phyloP scores from a whole-genome alignment of 257 asterid genomes.

The Fraxinus pennsylvanica region DNA sequence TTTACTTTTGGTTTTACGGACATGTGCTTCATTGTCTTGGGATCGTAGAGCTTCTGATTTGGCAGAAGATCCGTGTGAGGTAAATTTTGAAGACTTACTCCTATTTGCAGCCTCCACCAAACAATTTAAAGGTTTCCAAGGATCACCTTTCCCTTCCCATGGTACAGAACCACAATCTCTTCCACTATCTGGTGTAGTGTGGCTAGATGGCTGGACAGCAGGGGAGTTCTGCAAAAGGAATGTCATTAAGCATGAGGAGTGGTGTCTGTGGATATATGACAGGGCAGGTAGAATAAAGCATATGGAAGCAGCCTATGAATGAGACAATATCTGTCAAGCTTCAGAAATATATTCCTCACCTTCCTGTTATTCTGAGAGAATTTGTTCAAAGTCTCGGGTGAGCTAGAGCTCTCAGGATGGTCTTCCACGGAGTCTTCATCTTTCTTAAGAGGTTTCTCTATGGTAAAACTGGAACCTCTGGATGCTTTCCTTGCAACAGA shows the following conservation, averaged over 20 bases:
- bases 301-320: neutral
- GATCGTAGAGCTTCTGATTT: constrained; percentile 50
- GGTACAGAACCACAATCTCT: constrained; percentile 38
- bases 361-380: constrained; percentile 52
- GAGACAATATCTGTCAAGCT: constrained; percentile 6
- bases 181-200: constrained; percentile 45
- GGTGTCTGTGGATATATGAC: constrained; percentile 15
- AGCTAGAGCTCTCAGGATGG: constrained; percentile 64
- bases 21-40: constrained; percentile 52
- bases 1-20: constrained; percentile 48
- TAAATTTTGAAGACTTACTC: constrained; percentile 61
- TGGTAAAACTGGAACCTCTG: constrained; percentile 39
- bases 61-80: constrained; percentile 48
- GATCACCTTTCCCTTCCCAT: constrained; percentile 65
- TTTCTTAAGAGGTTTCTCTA: constrained; percentile 52
- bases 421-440: constrained; percentile 50
- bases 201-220: constrained; percentile 53
- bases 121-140: constrained; percentile 76
- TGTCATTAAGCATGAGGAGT: constrained; percentile 19
- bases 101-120: constrained; percentile 85
- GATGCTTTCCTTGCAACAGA: constrained; percentile 37
- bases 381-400: constrained; percentile 60
- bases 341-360: constrained; percentile 46
- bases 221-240: constrained; percentile 49
- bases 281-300: neutral